These are phyloP conservation scores for Peribolospora kevripleyi DNA, from an alignment of 768 basidiomycete genomes.

Conservation along the genomic window DNA sequence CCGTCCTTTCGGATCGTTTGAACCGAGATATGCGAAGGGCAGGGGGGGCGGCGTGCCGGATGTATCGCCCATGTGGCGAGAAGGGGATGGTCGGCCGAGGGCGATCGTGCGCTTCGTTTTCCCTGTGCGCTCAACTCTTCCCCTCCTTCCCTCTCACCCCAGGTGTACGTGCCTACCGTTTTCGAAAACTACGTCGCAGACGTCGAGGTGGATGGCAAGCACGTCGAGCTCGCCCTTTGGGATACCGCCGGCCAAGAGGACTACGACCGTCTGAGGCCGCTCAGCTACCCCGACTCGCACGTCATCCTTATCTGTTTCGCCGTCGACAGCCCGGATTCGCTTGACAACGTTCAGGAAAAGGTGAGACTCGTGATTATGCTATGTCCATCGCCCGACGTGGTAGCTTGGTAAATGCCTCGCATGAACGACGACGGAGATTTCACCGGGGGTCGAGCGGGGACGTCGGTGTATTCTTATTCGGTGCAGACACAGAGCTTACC, in stretches of 20 bases:
- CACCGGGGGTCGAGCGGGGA: too few relatives aligned
- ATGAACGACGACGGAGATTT: too few relatives aligned
- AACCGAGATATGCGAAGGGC: neutral
- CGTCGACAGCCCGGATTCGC: constrained; percentile 86
- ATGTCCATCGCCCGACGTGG: neutral
- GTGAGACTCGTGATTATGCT: constrained; percentile 25
- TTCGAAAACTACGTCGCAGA: constrained; percentile 99
- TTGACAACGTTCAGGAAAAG: constrained; percentile 99
- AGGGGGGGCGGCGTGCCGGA: too few relatives aligned
- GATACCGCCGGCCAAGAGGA: constrained; percentile 99
- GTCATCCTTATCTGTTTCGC: constrained; percentile 99
- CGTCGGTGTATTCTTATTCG: neutral
- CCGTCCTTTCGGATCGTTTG: too few relatives aligned
- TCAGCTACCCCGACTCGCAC: constrained; percentile 97
- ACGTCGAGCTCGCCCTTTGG: constrained; percentile 95
- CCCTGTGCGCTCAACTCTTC: neutral
- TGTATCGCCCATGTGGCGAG: neutral
- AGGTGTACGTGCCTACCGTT: constrained; percentile 99
- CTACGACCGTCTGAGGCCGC: constrained; percentile 90
- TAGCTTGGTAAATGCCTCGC: neutral
- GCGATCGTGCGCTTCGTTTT: constrained; percentile 10
- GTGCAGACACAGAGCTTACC: neutral
- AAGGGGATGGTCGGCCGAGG: neutral
- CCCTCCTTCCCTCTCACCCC: neutral
- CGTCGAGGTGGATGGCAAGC: constrained; percentile 93